Conservation (phyloP, 2,329 filamentous ascomycete genomes). For the Apiospora saccharicola region DNA sequence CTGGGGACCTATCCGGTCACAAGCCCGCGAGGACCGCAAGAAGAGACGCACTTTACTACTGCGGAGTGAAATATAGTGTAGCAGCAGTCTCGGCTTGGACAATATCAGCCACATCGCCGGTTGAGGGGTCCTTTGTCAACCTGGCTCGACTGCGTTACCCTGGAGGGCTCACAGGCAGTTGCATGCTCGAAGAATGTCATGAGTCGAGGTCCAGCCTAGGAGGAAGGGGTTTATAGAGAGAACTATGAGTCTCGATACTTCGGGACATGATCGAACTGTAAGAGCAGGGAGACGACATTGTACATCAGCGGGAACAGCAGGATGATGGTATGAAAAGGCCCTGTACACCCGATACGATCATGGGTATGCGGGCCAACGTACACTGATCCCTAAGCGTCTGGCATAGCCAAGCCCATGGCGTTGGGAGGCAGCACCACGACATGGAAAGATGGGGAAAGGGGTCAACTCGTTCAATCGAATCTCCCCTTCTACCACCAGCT, state of each 20-base stretch:
- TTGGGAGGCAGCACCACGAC: constrained; percentile 12
- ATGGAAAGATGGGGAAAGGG: constrained; percentile 1
- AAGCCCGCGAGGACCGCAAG: constrained; percentile 62
- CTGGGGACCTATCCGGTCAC: constrained; percentile 64
- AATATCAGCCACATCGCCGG: not conserved
- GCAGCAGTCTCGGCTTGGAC: not conserved
- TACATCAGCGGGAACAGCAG: constrained; percentile 9
- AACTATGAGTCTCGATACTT: not conserved
- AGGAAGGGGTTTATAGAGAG: not conserved
- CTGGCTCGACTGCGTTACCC: not conserved
- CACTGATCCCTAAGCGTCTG: constrained; percentile 24
- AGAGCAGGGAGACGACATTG: constrained; percentile 22
- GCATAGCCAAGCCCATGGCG: constrained; percentile 24
- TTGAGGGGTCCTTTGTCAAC: not conserved
- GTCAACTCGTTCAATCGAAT: constrained; percentile 17
- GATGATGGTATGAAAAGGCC: not conserved
- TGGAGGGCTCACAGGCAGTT: not conserved
- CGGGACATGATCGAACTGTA: constrained; percentile 14
- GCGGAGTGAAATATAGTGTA: constrained; percentile 55
- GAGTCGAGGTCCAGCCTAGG: not conserved
- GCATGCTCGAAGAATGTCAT: not conserved
- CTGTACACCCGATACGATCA: constrained; percentile 9
- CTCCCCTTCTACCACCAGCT: constrained; percentile 22
- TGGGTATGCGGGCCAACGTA: not conserved
- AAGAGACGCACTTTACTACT: constrained; percentile 62